These are phyloP conservation scores for Suillus fuscotomentosus DNA, from an alignment of 768 basidiomycete species.

Conservation along the genomic window DNA sequence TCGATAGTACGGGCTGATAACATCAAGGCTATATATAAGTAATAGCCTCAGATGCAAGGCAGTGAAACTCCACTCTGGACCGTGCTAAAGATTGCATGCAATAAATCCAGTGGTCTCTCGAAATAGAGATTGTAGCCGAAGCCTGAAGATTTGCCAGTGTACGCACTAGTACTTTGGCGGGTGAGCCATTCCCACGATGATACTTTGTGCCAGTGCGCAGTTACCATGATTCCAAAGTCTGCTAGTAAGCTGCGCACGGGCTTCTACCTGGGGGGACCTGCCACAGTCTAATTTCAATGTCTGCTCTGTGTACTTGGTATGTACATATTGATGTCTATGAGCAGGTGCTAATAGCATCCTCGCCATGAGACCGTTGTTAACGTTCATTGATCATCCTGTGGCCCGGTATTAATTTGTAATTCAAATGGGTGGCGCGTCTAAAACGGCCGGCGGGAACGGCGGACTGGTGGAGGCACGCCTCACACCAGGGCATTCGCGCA, in stretches of 20 bases:
- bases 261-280: background rate
- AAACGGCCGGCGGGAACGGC: no score
- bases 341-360: background rate
- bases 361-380: background rate
- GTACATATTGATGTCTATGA: background rate
- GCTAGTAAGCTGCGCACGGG: no score
- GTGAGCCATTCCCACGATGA: background rate
- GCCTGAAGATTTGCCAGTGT: background rate
- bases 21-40: background rate
- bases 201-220: background rate
- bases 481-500: no score
- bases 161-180: no score
- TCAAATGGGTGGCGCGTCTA: no score
- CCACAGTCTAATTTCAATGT: background rate
- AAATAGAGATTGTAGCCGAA: background rate
- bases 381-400: background rate
- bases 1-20: background rate
- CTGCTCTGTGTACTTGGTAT: background rate
- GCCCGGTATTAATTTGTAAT: background rate
- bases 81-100: background rate
- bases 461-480: no score
- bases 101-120: background rate
- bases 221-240: background rate
- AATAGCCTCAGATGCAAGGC: background rate
- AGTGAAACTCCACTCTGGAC: background rate